Percentiles rank a stretch among this genome's conserved stretches.
These are phyloP conservation scores for Claviceps humidiphila DNA, from an alignment of 2,329 filamentous ascomycete species.

Conservation along the genomic window DNA sequence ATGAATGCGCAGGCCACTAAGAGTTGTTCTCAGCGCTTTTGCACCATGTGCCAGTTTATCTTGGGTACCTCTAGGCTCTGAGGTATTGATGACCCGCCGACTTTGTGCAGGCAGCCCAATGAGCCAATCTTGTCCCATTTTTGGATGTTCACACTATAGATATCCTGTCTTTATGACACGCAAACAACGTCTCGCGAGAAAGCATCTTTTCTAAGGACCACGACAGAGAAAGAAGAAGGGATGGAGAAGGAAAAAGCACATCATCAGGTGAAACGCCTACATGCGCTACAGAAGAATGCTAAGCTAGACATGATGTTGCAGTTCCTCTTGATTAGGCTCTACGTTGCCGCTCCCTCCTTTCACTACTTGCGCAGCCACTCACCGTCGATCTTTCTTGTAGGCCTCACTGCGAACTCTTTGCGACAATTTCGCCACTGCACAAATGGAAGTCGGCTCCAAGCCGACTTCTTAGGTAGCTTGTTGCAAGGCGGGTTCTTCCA, in stretches of 20 bases:
- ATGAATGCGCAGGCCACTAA: background rate
- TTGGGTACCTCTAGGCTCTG: background rate
- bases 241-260: background rate
- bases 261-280: background rate
- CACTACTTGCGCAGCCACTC: constrained; percentile 1
- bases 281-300: constrained; percentile 1
- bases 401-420: constrained; percentile 2
- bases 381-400: constrained; percentile 1
- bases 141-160: background rate
- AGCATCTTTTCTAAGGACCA: background rate
- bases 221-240: background rate
- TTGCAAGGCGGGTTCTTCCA: background rate
- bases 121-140: background rate
- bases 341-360: background rate
- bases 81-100: background rate
- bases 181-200: too few relatives aligned
- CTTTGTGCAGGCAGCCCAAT: background rate
- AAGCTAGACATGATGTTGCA: constrained; percentile 7
- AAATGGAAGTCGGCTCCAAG: background rate
- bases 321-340: constrained; percentile 1
- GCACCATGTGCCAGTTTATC: background rate
- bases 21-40: background rate
- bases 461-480: background rate
- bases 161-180: too few relatives aligned
- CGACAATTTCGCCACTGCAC: constrained; percentile 1